Conservation (phyloP, 192 early-diverging fungal species). For the Rhizophagus clarus region DNA sequence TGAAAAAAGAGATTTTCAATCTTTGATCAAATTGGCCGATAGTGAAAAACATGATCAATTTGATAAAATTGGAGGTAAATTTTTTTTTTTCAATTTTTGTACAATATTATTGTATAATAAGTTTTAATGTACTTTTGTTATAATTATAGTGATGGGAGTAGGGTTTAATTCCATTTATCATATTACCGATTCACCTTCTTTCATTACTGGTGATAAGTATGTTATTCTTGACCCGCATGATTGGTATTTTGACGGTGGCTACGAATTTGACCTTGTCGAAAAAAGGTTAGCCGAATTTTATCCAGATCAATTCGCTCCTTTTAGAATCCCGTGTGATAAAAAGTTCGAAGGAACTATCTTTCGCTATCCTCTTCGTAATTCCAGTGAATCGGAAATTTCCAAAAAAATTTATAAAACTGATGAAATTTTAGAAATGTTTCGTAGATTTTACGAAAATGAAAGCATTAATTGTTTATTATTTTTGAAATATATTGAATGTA, state of each 20-base stretch:
- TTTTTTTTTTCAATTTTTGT: no score
- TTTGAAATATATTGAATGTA: neutral
- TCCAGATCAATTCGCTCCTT: slow-evolving; percentile 37
- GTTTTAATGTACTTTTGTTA: no score
- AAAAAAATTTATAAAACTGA: slow-evolving; percentile 28
- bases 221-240: slow-evolving; percentile 42
- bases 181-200: slow-evolving; percentile 39
- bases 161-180: slow-evolving; percentile 37
- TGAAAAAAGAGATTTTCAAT: slow-evolving; percentile 25
- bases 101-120: no score
- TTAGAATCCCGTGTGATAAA: neutral
- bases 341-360: slow-evolving; percentile 40
- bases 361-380: slow-evolving; percentile 43
- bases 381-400: slow-evolving; percentile 32
- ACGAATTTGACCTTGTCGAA: slow-evolving; percentile 20
- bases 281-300: neutral
- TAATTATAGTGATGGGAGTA: neutral
- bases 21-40: slow-evolving; percentile 23
- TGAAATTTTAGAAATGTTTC: slow-evolving; percentile 36
- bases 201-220: slow-evolving; percentile 38
- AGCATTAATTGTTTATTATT: slow-evolving; percentile 40
- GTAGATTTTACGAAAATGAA: slow-evolving; percentile 31
- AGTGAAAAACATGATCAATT: slow-evolving; percentile 31
- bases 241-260: slow-evolving; percentile 32
- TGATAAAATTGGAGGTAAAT: slow-evolving; percentile 5